These are phyloP conservation scores for Lactarius trivialis DNA, from an alignment of 768 basidiomycete species.

Conservation along the genomic window DNA sequence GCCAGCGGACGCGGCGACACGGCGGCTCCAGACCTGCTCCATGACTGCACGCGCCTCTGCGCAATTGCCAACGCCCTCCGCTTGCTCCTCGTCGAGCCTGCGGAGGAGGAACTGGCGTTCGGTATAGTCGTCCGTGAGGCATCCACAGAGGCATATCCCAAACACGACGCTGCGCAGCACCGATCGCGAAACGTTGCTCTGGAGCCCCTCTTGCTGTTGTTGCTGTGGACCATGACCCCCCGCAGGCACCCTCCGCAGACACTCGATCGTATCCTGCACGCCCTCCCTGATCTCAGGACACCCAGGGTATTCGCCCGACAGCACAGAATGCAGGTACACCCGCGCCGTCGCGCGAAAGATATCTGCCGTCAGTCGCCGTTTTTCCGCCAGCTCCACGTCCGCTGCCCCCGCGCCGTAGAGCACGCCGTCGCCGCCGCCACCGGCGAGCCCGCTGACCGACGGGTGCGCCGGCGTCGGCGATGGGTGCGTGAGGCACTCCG, in stretches of 20 bases:
- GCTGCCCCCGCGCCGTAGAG: constrained; percentile 1
- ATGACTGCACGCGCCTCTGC: constrained; percentile 48
- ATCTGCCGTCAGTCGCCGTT: constrained; percentile 35
- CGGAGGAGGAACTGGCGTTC: constrained; percentile 40
- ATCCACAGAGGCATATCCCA: constrained; percentile 66
- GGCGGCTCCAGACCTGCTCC: constrained; percentile 48
- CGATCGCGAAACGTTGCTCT: constrained; percentile 34
- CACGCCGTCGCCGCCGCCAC: not conserved
- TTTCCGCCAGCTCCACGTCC: constrained; percentile 27
- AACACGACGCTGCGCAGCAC: constrained; percentile 78
- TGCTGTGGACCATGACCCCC: constrained; percentile 15
- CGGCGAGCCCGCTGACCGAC: constrained; percentile 6
- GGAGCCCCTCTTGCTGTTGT: not conserved
- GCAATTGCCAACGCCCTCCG: constrained; percentile 59
- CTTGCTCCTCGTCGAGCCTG: constrained; percentile 45
- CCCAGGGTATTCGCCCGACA: constrained; percentile 64
- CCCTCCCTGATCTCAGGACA: constrained; percentile 54
- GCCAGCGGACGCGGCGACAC: constrained; percentile 21
- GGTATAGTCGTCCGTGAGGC: constrained; percentile 47
- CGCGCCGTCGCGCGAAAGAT: constrained; percentile 68
- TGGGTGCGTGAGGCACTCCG: constrained; percentile 34
- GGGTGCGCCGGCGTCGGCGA: constrained; percentile 20
- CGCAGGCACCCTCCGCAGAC: constrained; percentile 37
- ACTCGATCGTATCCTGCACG: constrained; percentile 47
- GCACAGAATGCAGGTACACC: constrained; percentile 70